Conservation (phyloP, 352 stramenopile genomes). For the Globisporangium okanoganense region DNA sequence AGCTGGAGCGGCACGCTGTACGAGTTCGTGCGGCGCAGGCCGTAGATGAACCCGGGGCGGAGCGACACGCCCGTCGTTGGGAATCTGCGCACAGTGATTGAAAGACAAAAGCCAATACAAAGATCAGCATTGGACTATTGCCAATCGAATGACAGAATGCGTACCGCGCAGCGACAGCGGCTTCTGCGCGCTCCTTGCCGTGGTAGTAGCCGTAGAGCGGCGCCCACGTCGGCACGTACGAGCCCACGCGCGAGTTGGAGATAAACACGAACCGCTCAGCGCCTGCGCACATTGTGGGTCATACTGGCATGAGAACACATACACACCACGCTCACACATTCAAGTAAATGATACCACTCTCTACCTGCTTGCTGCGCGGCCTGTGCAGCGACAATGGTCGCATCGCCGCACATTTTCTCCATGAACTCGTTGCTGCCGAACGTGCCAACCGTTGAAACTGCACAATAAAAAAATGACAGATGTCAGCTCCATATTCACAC, state of each 20-base stretch:
- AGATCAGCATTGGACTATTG: background rate
- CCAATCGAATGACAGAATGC: background rate
- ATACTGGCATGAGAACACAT: background rate
- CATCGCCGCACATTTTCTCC: constrained; percentile 87
- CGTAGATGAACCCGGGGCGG: constrained; percentile 90
- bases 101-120: background rate
- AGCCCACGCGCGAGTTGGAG: constrained; percentile 89
- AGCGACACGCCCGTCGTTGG: constrained; percentile 75
- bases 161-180: constrained; percentile 60
- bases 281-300: constrained; percentile 15
- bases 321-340: background rate
- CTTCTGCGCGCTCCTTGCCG: constrained; percentile 85
- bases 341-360: background rate
- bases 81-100: constrained; percentile 32
- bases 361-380: constrained; percentile 65
- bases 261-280: constrained; percentile 87
- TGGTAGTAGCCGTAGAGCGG: constrained; percentile 89
- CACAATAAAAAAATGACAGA: background rate
- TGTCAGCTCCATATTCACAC: background rate
- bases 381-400: constrained; percentile 73
- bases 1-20: constrained; percentile 75
- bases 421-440: constrained; percentile 89
- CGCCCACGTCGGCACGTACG: constrained; percentile 61
- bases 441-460: constrained; percentile 85
- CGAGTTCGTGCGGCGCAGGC: constrained; percentile 60